Evolutionary conservation across 805 yeast genomes (phyloP).

Genomic region (Isabelozyma pseudorhagii): DNA sequence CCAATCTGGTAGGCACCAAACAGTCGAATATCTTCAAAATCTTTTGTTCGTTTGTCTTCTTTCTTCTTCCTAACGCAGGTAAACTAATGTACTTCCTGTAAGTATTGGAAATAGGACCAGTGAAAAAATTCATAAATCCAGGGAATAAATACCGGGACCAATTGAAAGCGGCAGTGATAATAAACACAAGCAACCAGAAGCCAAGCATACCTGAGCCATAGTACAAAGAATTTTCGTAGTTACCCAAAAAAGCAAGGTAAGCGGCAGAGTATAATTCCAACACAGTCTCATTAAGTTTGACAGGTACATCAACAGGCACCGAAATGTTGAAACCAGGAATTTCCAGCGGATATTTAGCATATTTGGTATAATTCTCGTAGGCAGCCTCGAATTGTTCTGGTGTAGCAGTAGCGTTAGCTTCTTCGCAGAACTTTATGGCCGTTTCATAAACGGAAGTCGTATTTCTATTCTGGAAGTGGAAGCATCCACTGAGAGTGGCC

Average conservation of each 20-base stretch:
- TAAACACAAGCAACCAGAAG: conserved; percentile 4
- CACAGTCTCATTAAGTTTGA: conserved; percentile 14
- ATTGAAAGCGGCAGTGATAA: conserved; percentile 6
- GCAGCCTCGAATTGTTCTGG: neutral
- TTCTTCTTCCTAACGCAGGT: conserved; percentile 18
- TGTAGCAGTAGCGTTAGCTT: neutral
- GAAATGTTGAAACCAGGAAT: conserved; percentile 20
- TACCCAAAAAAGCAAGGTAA: conserved; percentile 16
- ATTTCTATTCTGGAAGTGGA: neutral
- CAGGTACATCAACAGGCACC: conserved; percentile 20
- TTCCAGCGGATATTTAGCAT: conserved; percentile 14
- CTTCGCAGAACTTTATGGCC: neutral
- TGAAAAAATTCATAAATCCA: conserved; percentile 2
- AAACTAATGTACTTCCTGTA: conserved; percentile 14
- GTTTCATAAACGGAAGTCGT: neutral
- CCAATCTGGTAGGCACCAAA: conserved; percentile 36
- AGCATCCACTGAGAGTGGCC: conserved; percentile 22
- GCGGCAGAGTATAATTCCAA: conserved; percentile 8
- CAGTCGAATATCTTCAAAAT: conserved; percentile 15
- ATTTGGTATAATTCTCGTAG: conserved; percentile 6
- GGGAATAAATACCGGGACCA: conserved; percentile 12
- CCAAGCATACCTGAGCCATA: conserved; percentile 15
- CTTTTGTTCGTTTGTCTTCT: conserved; percentile 17
- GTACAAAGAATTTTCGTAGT: conserved; percentile 20
- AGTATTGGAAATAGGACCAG: conserved; percentile 6